A percentile compares a stretch with the other conserved stretches of the same genome.
Conservation (phyloP, 305 asterid species). For the Stenogyne calaminthoides region DNA sequence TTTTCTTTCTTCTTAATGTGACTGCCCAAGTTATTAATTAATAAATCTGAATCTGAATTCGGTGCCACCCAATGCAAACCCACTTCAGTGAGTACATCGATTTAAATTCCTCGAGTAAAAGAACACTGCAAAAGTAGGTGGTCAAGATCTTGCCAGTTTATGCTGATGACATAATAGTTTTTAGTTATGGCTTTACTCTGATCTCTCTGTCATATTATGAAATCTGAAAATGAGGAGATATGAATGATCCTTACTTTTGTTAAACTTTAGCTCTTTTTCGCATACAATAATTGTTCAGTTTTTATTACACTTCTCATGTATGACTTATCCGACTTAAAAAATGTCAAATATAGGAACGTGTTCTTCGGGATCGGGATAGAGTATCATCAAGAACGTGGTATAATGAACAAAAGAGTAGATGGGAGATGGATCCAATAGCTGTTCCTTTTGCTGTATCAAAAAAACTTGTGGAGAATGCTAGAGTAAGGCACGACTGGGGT, state of each 20-base stretch:
- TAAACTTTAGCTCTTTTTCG: slow-evolving; percentile 29
- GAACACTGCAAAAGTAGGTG: too few relatives aligned
- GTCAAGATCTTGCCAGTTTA: not conserved
- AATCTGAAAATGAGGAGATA: not conserved
- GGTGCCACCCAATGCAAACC: not conserved
- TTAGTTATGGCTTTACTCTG: not conserved
- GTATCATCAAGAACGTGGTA: slow-evolving; percentile 87
- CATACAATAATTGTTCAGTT: slow-evolving; percentile 22
- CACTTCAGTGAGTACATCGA: not conserved
- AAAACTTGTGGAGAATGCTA: slow-evolving; percentile 85
- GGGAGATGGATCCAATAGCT: slow-evolving; percentile 97
- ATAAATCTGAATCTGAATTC: not conserved
- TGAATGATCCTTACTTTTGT: slow-evolving; percentile 16
- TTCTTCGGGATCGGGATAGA: slow-evolving; percentile 94
- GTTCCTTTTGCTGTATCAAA: slow-evolving; percentile 91
- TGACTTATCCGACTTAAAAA: slow-evolving; percentile 24
- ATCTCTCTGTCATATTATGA: not conserved
- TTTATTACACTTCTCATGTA: slow-evolving; percentile 26
- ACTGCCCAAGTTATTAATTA: not conserved
- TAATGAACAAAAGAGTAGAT: slow-evolving; percentile 73
- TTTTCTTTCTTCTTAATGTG: not conserved
- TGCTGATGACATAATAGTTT: slow-evolving; percentile 5
- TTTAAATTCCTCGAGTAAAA: not conserved
- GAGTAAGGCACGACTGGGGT: slow-evolving; percentile 97
- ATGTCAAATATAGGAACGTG: slow-evolving; percentile 57